Percentiles rank a stretch among this genome's conserved stretches.
These are phyloP conservation scores for Myrica gale DNA, from an alignment of 306 rosid genomes.

Conservation along the genomic window DNA sequence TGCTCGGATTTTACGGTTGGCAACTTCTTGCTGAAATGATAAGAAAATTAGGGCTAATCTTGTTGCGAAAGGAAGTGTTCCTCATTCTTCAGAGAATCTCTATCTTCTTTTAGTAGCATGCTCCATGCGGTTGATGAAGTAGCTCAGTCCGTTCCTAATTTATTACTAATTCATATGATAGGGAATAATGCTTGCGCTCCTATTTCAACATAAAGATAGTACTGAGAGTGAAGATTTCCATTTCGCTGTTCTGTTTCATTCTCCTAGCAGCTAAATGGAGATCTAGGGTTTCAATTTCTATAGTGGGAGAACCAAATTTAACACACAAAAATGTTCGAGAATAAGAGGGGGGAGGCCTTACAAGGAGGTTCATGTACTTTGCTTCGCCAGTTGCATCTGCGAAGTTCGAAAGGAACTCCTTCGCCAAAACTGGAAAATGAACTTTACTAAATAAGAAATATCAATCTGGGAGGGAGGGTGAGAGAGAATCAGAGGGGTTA, in stretches of 20 bases:
- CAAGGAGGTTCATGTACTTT: conserved; percentile 73
- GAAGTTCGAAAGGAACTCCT: conserved; percentile 74
- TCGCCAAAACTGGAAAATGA: conserved; percentile 54
- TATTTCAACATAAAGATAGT: background rate
- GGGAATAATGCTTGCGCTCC: background rate
- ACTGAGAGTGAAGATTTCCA: background rate
- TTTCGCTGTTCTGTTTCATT: background rate
- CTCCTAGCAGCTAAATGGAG: conserved; percentile 12
- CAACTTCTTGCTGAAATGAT: conserved; percentile 77
- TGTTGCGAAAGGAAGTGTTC: background rate
- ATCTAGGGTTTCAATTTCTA: conserved; percentile 18
- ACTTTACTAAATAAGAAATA: background rate
- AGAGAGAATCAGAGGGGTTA: conserved; percentile 21
- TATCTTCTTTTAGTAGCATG: background rate
- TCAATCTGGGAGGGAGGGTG: background rate
- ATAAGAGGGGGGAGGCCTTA: conserved; percentile 25
- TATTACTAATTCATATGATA: background rate
- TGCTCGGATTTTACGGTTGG: conserved; percentile 73
- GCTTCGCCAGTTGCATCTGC: conserved; percentile 69
- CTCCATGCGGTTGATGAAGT: background rate
- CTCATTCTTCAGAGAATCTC: background rate
- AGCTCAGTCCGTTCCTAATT: background rate
- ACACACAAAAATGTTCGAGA: background rate
- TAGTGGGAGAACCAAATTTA: too few species aligned
- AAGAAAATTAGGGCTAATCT: conserved; percentile 17